Base-by-base conservation (phyloP, 495 filamentous ascomycete species). In the Paragyromitra xinjiangensis region DNA sequence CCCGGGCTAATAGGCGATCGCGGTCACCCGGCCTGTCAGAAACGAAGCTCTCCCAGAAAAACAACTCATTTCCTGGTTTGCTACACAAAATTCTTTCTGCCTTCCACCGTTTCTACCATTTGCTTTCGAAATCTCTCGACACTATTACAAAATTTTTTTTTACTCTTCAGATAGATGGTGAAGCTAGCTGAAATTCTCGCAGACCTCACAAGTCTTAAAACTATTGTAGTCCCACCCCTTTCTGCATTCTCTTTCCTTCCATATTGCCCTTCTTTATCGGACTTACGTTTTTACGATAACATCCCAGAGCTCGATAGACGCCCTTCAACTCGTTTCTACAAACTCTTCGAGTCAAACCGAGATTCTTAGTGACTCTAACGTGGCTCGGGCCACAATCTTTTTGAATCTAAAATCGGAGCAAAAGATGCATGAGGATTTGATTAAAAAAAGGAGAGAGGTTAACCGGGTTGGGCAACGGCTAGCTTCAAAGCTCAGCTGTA, bases 131-230 rank as follows among this genome's bases (percentile, higher is more conserved):
- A 34, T 34, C 29, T 34, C 29, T 34, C 19, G 19, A 3, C 29
- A 34, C 3, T 3, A 0, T 34, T 2, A 34, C 2, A 3, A 34
- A 34, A 3, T 34, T 3, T 3, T 3, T 0, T 34, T 34, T 34
- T 34, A 34, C 29, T 34, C 29, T 3, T 3, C 4, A 34, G 29
- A 34, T 3, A 34, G 29, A 80, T 79, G 78, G 56, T 76, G 8
- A 55, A 45, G 34, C 69, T 81, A 2, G 79, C 79, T 11, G 73
- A 79, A 53, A 42, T 78, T 58, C 64, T 81, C n/a, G 73, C 79
- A 34, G 79, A 81, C 78, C 78, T 81, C 2, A 81, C 79, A 1
- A 70, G 75, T 39, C 79, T 81, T 7, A 76, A 80, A 44, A 80
- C 74, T 1, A 77, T 81, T 22, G 79, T 81, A 76, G 24, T 34